Base-by-base conservation (phyloP, 495 filamentous ascomycete genomes). In the Aspergillus bridgeri region DNA sequence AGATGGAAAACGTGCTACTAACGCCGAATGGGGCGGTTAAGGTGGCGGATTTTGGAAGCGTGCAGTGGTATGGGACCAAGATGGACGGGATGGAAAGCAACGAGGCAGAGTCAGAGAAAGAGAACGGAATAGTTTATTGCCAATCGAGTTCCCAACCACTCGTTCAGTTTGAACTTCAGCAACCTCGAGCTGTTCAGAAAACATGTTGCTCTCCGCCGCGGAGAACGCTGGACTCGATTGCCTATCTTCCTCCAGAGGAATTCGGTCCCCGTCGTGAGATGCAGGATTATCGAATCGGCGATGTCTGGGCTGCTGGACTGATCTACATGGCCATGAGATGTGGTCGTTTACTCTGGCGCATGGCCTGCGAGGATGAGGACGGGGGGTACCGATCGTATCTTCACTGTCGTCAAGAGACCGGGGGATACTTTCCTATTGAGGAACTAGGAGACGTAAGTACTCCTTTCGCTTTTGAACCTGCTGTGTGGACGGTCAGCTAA, bases 251-350 rank as follows among this genome's bases (percentile, higher is more conserved):
- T 11, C 91, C 91, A 0, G 90, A 94, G 65, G 90, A 95, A 63
- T 93, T 94, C 64, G 3, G 33, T 38, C 33, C 33, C 8, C 81
- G 81, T 5, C 85, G 81, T 57, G 89, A 92, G 63, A 58, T 43
- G 0, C 90, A 92, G 55, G 92, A 97, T 69, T 90, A 90, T 17
- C 81, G 93, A 43, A 90, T 92, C 5, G 90, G 96, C 23, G 93
- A 98, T 68, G 84, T 96, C 27, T 98, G 93, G 93, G 92, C 93
- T 21, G 89, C 88, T 53, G 93, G 92, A 58, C 89, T 97, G 43
- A 92, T 96, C 27, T 98, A 98, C 72, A 92, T 98, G 89, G 89
- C 91, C 2, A 94, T 98, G 88, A 79, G 93, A 46, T 96, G 89
- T 9, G 93, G 93, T 22, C 77, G 91, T 29, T 88, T 96, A 70